Evolutionary conservation across 805 yeast genomes (phyloP).

Genomic region (Candida nitratophila): DNA sequence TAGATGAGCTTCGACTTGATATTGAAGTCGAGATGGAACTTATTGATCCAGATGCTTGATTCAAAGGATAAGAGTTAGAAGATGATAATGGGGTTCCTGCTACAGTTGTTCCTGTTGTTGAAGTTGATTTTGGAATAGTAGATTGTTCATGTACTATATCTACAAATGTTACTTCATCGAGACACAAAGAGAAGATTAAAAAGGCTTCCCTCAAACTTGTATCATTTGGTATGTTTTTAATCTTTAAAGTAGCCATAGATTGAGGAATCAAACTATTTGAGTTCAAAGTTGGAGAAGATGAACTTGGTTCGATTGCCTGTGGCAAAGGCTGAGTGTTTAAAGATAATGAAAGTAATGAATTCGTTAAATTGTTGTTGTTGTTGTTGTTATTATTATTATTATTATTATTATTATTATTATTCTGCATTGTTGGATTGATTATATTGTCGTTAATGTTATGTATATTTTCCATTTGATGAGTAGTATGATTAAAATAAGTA

Average conservation of each 20-base stretch:
- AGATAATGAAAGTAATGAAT: conserved; percentile 9
- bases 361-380: conserved; percentile 1
- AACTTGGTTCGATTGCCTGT: no score
- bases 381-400: not conserved
- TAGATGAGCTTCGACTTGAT: conserved; percentile 10
- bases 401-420: conserved; percentile 1
- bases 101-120: no score
- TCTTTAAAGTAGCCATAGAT: conserved; percentile 23
- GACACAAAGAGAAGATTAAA: conserved; percentile 61
- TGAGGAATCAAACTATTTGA: conserved; percentile 3
- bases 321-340: conserved; percentile 8
- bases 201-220: conserved; percentile 59
- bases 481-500: no score
- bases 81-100: no score
- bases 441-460: conserved; percentile 3
- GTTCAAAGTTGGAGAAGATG: not conserved
- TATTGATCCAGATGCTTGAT: conserved; percentile 4
- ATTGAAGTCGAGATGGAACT: conserved; percentile 5
- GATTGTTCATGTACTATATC: conserved; percentile 24
- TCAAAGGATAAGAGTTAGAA: conserved; percentile 7
- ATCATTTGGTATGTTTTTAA: conserved; percentile 58
- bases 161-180: conserved; percentile 43
- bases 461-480: not conserved
- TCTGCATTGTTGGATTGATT: conserved; percentile 1
- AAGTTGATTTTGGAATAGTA: conserved; percentile 3